Evolutionary conservation across 495 filamentous ascomycete genomes (phyloP).

Genomic region (Neurospora tetraspora): DNA sequence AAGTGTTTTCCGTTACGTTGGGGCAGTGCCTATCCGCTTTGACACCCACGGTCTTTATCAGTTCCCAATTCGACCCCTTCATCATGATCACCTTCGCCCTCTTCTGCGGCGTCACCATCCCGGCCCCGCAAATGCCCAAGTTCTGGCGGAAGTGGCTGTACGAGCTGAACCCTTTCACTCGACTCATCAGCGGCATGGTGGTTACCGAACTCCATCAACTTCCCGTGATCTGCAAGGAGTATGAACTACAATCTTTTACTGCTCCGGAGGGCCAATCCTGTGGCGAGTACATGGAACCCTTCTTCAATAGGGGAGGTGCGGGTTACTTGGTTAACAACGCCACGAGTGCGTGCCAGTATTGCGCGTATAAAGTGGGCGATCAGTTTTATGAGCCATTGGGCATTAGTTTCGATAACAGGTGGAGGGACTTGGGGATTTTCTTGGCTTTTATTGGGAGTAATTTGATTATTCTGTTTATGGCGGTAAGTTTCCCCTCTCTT

Average conservation of each 20-base stretch:
- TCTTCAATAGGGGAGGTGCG: constrained; percentile 51
- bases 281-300: constrained; percentile 61
- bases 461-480: constrained; percentile 62
- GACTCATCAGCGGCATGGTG: constrained; percentile 70
- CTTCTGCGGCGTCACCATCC: constrained; percentile 78
- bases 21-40: constrained; percentile 59
- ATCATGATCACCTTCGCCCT: constrained; percentile 69
- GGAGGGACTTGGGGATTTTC: constrained; percentile 75
- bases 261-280: constrained; percentile 47
- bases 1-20: constrained; percentile 65
- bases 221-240: constrained; percentile 44
- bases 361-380: constrained; percentile 66
- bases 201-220: constrained; percentile 61
- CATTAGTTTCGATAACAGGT: constrained; percentile 55
- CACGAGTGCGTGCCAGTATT: constrained; percentile 60
- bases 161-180: constrained; percentile 74
- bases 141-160: constrained; percentile 81
- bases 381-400: constrained; percentile 61
- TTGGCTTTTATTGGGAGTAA: constrained; percentile 65
- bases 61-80: constrained; percentile 65
- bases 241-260: constrained; percentile 52
- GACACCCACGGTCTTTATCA: constrained; percentile 63
- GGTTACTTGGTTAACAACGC: constrained; percentile 61
- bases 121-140: constrained; percentile 58
- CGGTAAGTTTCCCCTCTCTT: constrained; percentile 34